Base-by-base conservation (phyloP, 2,329 filamentous ascomycete genomes). In the Hawksworthiomyces lignivorus region DNA sequence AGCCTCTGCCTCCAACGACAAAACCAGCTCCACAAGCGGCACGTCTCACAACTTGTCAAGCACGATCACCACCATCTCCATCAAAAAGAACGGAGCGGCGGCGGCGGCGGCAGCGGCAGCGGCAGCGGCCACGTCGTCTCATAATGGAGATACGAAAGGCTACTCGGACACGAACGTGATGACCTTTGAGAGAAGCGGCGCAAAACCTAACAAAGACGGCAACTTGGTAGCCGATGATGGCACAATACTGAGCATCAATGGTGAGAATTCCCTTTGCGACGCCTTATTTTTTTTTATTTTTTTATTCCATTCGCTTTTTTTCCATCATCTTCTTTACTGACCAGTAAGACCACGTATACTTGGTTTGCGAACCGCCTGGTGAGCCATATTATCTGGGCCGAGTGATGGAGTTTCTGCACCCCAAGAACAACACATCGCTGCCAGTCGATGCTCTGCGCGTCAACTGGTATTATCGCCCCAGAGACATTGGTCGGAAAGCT, bases 401-500 rank as follows among this genome's bases (percentile, higher is more conserved):
- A 54, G 92, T 98, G 61, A 98, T 98, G 92, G 90, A 98, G 62
- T 97, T 97, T 60, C 70, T 96, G 54, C 87, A 94, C 57, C 68
- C 74, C 56, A 80, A 89, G 54, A 87, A 90, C 57, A 77, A 89
- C 60, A 65, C 70, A 27, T 73, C 71, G 41, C 77, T 80, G 45
- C 82, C 84, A 1, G 80, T 98, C 50, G 90, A 96, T 58, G 80
- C 87, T 31, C 65, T 98, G 55, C 83, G 89, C 52, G 85, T 97
- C 57, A 98, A 98, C 67, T 98, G 92, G 92, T 96, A 90, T 64
- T 97, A 97, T 62, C 81, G 92, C 30, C 90, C 92, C 43, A 88
- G 92, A 63, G 92, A 98, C 65, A 94, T 97, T 57, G 86, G 87
- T 52, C 86, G 89, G 53, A 92, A 89, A 66, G 83, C 86, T 53